Evolutionary conservation across 2,329 filamentous ascomycete species (phyloP), one percentile per base, ranked within the genome.

Genomic region (Teratosphaeria gauchensis): DNA sequence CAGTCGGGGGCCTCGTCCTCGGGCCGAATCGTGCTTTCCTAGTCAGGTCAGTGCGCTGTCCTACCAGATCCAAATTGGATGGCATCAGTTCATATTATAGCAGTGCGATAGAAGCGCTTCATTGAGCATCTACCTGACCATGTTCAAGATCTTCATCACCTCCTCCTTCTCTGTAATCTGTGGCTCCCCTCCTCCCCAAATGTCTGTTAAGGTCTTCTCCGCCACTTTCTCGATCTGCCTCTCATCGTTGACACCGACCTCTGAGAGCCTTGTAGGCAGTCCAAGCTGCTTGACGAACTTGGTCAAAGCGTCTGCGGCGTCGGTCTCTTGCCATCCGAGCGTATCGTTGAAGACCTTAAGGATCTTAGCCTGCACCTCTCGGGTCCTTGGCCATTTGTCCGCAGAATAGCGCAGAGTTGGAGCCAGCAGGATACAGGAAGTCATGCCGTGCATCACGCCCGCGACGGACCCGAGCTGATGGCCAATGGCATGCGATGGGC

Each of bases 381-480:
- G 73, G 71, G 3, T 75, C 74, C 7, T 62, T 62, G 16, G 56
- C 60, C 3, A 51, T 42, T 19, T 42, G 4, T 42, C 14, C 12
- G 74, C 74, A 59, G 84, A 85, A 65, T 75, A 85, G 66, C 79
- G 80, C 66, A 80, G 79, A 12, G 85, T 81, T 0, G 77, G 75
- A 0, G 82, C 81, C 33, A 80, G 73, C 59, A 82, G 73, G 54
- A 80, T 78, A 64, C 78, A 85, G 62, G 78, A 82, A 16, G 82
- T 85, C 68, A 84, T 80, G 19, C 83, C 83, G 64, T 86, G 82
- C 0, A 80, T 78, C 3, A 85, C 82, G 0, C 82, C 82, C 1
- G 35, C 35, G 1, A 82, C 69, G 0, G 82, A 81, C 8, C 70
- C 72, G 58, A 81, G 65, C 58, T 77, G 75, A 62, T 77, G 75